Conservation (phyloP, 371 early-diverging fungal species). For the Mucor saturninus region DNA sequence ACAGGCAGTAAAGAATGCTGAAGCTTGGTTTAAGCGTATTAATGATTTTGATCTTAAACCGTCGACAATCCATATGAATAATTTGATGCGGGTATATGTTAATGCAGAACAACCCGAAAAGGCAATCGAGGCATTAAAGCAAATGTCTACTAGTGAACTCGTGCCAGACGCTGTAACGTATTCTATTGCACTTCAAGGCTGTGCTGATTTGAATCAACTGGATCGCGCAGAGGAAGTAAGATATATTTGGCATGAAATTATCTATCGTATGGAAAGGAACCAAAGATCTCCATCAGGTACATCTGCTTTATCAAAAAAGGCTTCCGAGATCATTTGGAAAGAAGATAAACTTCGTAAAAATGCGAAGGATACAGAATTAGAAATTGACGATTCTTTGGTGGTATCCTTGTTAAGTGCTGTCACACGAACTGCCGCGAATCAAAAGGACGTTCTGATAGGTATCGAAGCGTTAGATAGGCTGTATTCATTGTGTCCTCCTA, state of each 20-base stretch:
- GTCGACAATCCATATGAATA: conserved; percentile 34
- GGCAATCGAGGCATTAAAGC: conserved; percentile 19
- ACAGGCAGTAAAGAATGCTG: conserved; percentile 27
- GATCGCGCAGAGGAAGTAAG: conserved; percentile 15
- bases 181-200: conserved; percentile 26
- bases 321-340: conserved; percentile 13
- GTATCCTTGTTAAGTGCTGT: conserved; percentile 30
- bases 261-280: conserved; percentile 15
- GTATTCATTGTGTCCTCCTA: conserved; percentile 30
- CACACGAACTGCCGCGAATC: conserved; percentile 22
- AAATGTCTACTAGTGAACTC: conserved; percentile 5
- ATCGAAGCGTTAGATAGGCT: conserved; percentile 28
- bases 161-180: conserved; percentile 34
- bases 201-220: conserved; percentile 5
- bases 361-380: conserved; percentile 13
- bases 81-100: conserved; percentile 34
- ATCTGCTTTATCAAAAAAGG: conserved; percentile 19
- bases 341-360: conserved; percentile 6
- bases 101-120: conserved; percentile 9
- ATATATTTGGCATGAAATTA: conserved; percentile 28
- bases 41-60: conserved; percentile 26
- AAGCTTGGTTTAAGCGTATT: conserved; percentile 31
- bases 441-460: conserved; percentile 23
- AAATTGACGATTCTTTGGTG: conserved; percentile 31
- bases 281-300: background rate